Percentiles rank a stretch among this genome's conserved stretches.
These are phyloP conservation scores for Saccharomycopsis fodiens DNA, from an alignment of 805 yeast genomes.

Conservation along the genomic window DNA sequence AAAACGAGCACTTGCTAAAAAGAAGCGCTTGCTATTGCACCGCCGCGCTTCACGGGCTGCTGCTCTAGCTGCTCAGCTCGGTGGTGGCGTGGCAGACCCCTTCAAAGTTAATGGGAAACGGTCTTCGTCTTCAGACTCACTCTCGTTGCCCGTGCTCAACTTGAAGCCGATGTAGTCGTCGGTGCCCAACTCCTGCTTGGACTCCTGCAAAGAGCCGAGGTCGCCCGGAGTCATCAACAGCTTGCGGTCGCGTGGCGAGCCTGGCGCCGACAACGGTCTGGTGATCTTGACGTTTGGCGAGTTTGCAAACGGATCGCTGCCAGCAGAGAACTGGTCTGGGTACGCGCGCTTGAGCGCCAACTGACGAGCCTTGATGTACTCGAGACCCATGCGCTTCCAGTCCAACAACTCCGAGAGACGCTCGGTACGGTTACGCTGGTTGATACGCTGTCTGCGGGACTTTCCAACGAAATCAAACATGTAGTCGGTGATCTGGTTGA, in stretches of 20 bases:
- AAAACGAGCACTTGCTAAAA: too few species aligned
- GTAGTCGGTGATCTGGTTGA: constrained; percentile 79
- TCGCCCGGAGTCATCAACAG: constrained; percentile 97
- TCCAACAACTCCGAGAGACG: constrained; percentile 86
- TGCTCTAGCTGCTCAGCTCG: too few species aligned
- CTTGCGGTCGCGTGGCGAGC: constrained; percentile 75
- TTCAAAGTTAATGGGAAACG: constrained; percentile 16
- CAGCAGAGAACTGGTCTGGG: constrained; percentile 64
- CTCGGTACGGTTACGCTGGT: constrained; percentile 96
- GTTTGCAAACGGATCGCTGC: constrained; percentile 36
- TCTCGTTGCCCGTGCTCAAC: constrained; percentile 36
- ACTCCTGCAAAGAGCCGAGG: constrained; percentile 92
- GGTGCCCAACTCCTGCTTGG: constrained; percentile 56
- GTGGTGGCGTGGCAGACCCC: too few species aligned
- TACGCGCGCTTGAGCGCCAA: constrained; percentile 89
- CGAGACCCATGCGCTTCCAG: constrained; percentile 98
- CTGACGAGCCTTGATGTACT: constrained; percentile 90
- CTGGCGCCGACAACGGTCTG: constrained; percentile 94
- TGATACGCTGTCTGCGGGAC: constrained; percentile 93
- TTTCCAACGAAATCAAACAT: constrained; percentile 86
- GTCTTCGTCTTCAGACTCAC: constrained; percentile 32
- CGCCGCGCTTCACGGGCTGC: too few species aligned
- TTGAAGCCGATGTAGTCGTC: constrained; percentile 63
- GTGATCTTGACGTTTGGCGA: constrained; percentile 60
- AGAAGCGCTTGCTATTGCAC: too few species aligned